Conservation (phyloP, 2,329 filamentous ascomycete species). For the Cordyceps militaris region DNA sequence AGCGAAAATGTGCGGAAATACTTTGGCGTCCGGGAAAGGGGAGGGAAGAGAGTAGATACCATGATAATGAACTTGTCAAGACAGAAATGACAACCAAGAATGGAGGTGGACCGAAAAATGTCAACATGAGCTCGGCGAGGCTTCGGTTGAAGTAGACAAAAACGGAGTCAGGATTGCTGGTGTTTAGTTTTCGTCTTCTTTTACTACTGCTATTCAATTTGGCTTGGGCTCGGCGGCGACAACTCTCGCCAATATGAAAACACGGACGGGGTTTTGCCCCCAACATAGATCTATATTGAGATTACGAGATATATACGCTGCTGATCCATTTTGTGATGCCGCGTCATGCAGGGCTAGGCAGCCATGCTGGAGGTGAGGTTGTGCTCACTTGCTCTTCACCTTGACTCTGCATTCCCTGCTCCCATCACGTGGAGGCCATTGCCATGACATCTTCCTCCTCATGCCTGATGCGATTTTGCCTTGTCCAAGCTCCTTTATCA, state of each 20-base stretch:
- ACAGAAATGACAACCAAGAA: not conserved
- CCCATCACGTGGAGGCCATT: not conserved
- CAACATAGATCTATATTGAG: not conserved
- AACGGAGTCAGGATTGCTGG: not conserved
- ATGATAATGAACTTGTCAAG: conserved; percentile 2
- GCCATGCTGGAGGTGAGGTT: not conserved
- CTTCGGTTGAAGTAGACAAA: not conserved
- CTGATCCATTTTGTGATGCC: too few species aligned
- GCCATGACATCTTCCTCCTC: not conserved
- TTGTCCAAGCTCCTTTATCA: too few species aligned
- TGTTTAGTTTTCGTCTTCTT: not conserved
- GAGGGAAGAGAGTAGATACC: not conserved
- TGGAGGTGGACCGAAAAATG: not conserved
- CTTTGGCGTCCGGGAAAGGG: conserved; percentile 5
- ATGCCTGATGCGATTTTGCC: not conserved
- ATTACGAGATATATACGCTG: not conserved
- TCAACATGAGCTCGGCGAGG: conserved; percentile 1
- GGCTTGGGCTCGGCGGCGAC: not conserved
- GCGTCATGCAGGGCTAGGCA: not conserved
- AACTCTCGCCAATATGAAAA: not conserved
- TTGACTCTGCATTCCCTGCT: not conserved
- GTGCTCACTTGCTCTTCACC: not conserved
- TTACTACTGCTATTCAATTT: not conserved
- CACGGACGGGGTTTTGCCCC: too few species aligned
- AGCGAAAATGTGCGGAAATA: conserved; percentile 5